Evolutionary conservation across 352 stramenopile genomes (phyloP).

Genomic region (Globisporangium ultimum): DNA sequence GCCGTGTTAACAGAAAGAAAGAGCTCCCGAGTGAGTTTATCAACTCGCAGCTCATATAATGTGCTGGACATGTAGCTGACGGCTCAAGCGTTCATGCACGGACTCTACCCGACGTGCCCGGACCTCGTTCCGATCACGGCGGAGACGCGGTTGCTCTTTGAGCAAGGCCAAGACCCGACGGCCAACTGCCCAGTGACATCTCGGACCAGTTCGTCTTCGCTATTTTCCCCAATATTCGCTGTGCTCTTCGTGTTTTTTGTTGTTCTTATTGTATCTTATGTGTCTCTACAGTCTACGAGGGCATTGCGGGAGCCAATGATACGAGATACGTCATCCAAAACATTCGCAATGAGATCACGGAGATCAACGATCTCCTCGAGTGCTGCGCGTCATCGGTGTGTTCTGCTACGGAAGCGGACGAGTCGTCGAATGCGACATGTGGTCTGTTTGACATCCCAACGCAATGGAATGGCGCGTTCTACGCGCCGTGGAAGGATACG

Average conservation of each 20-base stretch:
- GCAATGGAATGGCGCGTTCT: conserved; percentile 71
- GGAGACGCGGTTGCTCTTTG: conserved; percentile 58
- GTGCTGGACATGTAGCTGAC: conserved; percentile 36
- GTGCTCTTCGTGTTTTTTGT: neutral
- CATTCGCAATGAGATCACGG: conserved; percentile 41
- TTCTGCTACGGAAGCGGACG: neutral
- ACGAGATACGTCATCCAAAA: conserved; percentile 56
- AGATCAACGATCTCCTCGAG: conserved; percentile 60
- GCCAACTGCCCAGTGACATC: conserved; percentile 64
- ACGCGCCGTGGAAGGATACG: conserved; percentile 70
- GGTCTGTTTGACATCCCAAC: conserved; percentile 61
- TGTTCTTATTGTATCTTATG: neutral
- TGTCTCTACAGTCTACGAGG: conserved; percentile 53
- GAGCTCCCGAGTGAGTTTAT: too few species aligned
- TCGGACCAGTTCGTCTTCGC: conserved; percentile 31
- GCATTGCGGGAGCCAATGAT: conserved; percentile 60
- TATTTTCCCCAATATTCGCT: neutral
- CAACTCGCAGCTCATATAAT: neutral
- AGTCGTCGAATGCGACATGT: conserved; percentile 17
- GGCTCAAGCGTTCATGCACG: conserved; percentile 53
- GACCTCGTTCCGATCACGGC: conserved; percentile 53
- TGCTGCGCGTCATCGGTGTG: conserved; percentile 62
- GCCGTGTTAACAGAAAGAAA: too few species aligned
- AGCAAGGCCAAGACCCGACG: conserved; percentile 71
- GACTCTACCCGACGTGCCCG: conserved; percentile 51